Evolutionary conservation across 108 stramenopile species (phyloP), one percentile per base, ranked within the genome.

Genomic region (Skeletonema menzelii): DNA sequence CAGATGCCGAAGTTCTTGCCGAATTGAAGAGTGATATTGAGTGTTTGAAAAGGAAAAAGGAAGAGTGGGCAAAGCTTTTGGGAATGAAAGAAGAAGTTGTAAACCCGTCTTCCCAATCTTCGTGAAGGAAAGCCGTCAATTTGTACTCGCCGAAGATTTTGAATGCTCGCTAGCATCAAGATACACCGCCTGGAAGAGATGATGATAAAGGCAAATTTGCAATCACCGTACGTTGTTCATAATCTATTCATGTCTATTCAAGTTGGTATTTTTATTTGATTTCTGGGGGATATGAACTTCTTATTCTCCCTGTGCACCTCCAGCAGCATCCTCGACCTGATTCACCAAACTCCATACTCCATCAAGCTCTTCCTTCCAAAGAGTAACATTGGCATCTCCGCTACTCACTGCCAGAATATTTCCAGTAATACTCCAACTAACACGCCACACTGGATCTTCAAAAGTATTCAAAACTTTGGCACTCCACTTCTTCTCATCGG

Each of bases 401-500:
- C 95, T 91, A 63, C 93, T 93, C 14, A 99, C 97, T 8, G 99
- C 99, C 58, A 99, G 77, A 53, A 99, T 93, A 69, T 92, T 97
- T 10, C 97, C 99, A 5, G 99, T 98, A 47, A 97, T 75, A 40
- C 93, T 95, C 99, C 99, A 99, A 74, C 94, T 96, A 34, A 99
- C 89, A 59, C 98, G 91, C 99, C 99, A 99, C 31, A 97, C 98
- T 0, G 99, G 98, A 60, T 90, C 90, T 27, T 92, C 91, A 77
- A 96, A 97, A 2, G 76, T 79, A 61, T 95, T 78, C 59, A 99
- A 79, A 47, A 89, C 63, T 0, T 71, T 80, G 5, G 96, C 80
- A 63, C 76, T 85, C 99, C 99, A 99, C 64, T 57, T 59, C 44
- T 59, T 59, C 55, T 32, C 71, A 14, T 72, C 76, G 20, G 37